Evolutionary conservation across 192 early-diverging fungal genomes (phyloP), one percentile per base, ranked within the genome.

Genomic region (Mortierella alpina): DNA sequence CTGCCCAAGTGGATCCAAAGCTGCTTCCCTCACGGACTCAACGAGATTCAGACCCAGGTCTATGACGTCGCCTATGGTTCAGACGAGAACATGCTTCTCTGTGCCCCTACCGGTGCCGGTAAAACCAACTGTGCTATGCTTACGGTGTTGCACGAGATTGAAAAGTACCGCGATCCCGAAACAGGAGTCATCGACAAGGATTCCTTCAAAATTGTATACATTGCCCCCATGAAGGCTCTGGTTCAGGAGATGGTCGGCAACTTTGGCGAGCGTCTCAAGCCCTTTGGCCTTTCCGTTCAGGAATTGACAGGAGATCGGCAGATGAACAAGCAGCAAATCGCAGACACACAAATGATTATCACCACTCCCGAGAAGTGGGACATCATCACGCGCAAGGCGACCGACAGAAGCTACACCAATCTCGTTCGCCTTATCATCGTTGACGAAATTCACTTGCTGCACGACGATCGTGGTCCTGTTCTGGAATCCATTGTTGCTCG

Each of bases 341-440:
- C 96, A 10, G 94, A 96, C 55, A 99, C 98, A 3, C 96, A 98
- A 66, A 91, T 99, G 75, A 98, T 99, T 77, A 92, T 99, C 42
- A 98, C 98, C 3, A 99, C 98, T 5, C 98, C 98, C 10, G 98
- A 99, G 82, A 99, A 99, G 78, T 99, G 98, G 98, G 98, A 99
- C 83, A 94, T 99, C 40, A 94, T 97, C 44, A 99, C 98, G 46
- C 93, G 98, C 68, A 98, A 98, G 82, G 96, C 94, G 31, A 95
- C 96, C 7, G 98, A 94, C 82, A 87, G 92, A 63, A 94, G 92
- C 63, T 96, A 97, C 85, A 96, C 95, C 42, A 91, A 93, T 61
- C 84, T 96, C 11, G 96, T 98, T 10, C 88, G 94, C 20, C 86
- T 98, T 14, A 83, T 99, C 15, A 98, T 99, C 63, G 93, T 99